phyloP scores from a whole-genome alignment of 192 early-diverging fungal genomes.

The Coemansia sp. region DNA sequence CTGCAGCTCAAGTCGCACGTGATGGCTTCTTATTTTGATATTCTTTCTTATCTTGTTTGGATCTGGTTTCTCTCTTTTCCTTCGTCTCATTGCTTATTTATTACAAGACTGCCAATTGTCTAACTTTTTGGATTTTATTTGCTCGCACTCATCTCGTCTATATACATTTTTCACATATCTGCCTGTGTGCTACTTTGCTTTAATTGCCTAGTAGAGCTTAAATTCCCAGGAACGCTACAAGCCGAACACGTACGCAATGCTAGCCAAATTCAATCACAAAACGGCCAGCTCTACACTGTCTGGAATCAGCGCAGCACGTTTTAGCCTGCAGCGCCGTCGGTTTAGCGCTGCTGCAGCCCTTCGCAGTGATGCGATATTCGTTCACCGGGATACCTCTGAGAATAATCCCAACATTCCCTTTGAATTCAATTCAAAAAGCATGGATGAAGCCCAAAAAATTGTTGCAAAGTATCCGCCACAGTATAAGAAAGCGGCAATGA shows the following conservation, averaged over 20 bases:
- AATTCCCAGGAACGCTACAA: neutral
- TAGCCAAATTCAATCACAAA: slow-evolving; percentile 37
- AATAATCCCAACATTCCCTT: slow-evolving; percentile 86
- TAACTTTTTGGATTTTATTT: neutral
- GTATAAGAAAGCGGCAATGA: slow-evolving; percentile 97
- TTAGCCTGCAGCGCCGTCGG: slow-evolving; percentile 10
- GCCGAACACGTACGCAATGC: slow-evolving; percentile 16
- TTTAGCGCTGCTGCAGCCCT: slow-evolving; percentile 20
- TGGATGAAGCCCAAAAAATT: slow-evolving; percentile 79
- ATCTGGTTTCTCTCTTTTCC: neutral
- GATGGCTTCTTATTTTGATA: neutral
- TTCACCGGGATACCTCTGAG: slow-evolving; percentile 76
- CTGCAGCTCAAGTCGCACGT: neutral
- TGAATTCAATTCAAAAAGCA: slow-evolving; percentile 81
- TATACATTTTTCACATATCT: too few relatives aligned
- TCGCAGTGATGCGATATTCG: slow-evolving; percentile 52
- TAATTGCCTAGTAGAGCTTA: neutral
- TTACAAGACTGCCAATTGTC: neutral
- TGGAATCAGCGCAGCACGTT: slow-evolving; percentile 3
- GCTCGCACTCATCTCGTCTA: neutral
- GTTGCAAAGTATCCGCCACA: slow-evolving; percentile 94
- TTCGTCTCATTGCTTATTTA: neutral
- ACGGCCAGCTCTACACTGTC: slow-evolving; percentile 1
- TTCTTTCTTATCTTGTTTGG: neutral
- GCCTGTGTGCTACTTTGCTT: too few relatives aligned